Conservation (phyloP, 345 rosid species). For the Syzygium grande region DNA sequence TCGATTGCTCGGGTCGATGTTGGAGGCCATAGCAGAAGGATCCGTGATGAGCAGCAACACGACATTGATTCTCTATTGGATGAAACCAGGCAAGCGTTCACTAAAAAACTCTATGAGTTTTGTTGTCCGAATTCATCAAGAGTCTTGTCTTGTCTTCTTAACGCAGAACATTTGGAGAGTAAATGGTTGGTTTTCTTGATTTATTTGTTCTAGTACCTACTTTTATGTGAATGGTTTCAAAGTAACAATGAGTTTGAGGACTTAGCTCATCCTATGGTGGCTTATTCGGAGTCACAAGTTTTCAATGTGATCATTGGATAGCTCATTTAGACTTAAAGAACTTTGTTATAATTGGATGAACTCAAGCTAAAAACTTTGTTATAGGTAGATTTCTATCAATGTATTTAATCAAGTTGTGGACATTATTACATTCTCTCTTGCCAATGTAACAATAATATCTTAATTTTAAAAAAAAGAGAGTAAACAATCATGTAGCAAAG, state of each 20-base stretch:
- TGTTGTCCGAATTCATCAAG: not conserved
- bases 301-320: too few relatives aligned
- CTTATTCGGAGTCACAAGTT: not conserved
- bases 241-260: not conserved
- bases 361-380: too few relatives aligned
- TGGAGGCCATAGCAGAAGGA: too few relatives aligned
- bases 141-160: not conserved
- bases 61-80: too few relatives aligned
- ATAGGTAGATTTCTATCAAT: constrained; percentile 50
- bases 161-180: not conserved
- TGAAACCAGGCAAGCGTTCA: too few relatives aligned
- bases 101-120: not conserved
- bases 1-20: too few relatives aligned
- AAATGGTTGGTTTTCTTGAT: not conserved
- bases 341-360: not conserved
- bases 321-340: too few relatives aligned
- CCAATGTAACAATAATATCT: constrained; percentile 40
- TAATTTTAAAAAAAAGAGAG: too few relatives aligned
- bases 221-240: not conserved
- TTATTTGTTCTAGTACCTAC: not conserved
- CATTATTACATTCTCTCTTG: constrained; percentile 69
- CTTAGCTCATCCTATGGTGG: not conserved
- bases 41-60: too few relatives aligned
- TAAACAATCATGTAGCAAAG: too few relatives aligned
- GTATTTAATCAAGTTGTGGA: constrained; percentile 88